A percentile compares a stretch with the other conserved stretches of the same genome.
These are phyloP conservation scores for Flammula alnicola DNA, from an alignment of 1,284 basidiomycete genomes.

Conservation along the genomic window DNA sequence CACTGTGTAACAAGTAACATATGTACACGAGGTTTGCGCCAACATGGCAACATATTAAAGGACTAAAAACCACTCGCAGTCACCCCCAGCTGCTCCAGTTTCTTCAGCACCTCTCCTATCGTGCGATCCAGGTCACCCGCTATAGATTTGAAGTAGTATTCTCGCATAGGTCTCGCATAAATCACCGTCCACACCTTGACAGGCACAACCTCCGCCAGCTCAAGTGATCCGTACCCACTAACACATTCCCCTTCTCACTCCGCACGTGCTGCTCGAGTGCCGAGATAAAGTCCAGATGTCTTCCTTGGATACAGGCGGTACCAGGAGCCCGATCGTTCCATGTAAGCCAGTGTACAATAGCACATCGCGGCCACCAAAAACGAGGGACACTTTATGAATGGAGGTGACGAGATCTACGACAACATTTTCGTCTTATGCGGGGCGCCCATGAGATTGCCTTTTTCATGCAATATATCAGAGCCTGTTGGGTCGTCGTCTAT, in stretches of 20 bases:
- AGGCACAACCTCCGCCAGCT: slow-evolving; percentile 89
- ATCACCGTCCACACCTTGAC: slow-evolving; percentile 94
- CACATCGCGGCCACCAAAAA: slow-evolving; percentile 94
- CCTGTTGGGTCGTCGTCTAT: slow-evolving; percentile 99
- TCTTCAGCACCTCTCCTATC: slow-evolving; percentile 93
- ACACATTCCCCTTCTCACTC: slow-evolving; percentile 82
- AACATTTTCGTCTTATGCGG: slow-evolving; percentile 93
- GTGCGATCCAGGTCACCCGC: slow-evolving; percentile 87
- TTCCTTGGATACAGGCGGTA: slow-evolving; percentile 96
- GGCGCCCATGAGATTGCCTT: slow-evolving; percentile 91
- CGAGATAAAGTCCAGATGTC: slow-evolving; percentile 97
- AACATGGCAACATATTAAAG: no score
- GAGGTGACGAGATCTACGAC: slow-evolving; percentile 93
- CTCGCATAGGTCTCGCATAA: slow-evolving; percentile 84
- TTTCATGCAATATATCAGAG: slow-evolving; percentile 95
- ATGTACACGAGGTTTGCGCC: no score
- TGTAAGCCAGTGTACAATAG: slow-evolving; percentile 93
- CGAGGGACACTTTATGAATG: slow-evolving; percentile 88
- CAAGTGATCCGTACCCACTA: slow-evolving; percentile 93
- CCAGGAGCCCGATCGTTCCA: slow-evolving; percentile 92
- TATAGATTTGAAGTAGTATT: slow-evolving; percentile 70
- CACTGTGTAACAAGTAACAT: no score
- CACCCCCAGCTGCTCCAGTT: slow-evolving; percentile 88
- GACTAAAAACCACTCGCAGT: slow-evolving; percentile 90
- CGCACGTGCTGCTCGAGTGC: slow-evolving; percentile 97